phyloP scores from a whole-genome alignment of 441 rosid species.

The Adansonia rubrostipa region DNA sequence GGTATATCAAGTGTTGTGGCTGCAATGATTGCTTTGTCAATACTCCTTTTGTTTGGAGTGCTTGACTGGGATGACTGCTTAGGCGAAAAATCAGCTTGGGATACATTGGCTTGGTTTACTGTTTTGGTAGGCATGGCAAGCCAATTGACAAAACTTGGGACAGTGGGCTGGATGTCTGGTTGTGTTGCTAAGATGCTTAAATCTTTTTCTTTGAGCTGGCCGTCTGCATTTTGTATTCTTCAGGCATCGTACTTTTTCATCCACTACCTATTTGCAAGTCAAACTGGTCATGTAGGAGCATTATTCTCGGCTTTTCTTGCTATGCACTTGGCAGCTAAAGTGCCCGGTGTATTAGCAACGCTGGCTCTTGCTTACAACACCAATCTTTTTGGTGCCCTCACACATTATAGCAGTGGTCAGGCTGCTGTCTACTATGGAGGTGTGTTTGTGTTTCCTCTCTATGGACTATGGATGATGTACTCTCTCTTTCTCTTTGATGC shows the following conservation, averaged over 20 bases:
- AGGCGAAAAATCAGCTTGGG: constrained; percentile 96
- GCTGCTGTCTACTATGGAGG: constrained; percentile 98
- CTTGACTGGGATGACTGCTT: constrained; percentile 97
- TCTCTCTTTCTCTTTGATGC: not conserved
- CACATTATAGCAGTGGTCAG: constrained; percentile 98
- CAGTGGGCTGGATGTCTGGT: constrained; percentile 83
- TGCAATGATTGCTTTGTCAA: constrained; percentile 88
- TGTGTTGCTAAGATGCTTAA: constrained; percentile 68
- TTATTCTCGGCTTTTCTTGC: constrained; percentile 96
- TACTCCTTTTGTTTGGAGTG: constrained; percentile 83
- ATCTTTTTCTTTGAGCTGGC: constrained; percentile 86
- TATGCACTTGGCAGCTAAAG: constrained; percentile 91
- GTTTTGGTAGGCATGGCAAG: constrained; percentile 95
- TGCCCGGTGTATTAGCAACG: constrained; percentile 77
- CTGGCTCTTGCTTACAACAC: constrained; percentile 89
- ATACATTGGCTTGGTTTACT: constrained; percentile 93
- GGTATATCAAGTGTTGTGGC: constrained; percentile 94
- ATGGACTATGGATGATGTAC: not conserved
- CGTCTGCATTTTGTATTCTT: constrained; percentile 77
- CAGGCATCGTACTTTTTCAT: constrained; percentile 87
- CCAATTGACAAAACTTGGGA: constrained; percentile 82
- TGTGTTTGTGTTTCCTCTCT: constrained; percentile 34
- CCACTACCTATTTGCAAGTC: constrained; percentile 96
- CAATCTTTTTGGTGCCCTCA: constrained; percentile 87
- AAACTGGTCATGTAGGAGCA: constrained; percentile 95